A percentile compares a stretch with the other conserved stretches of the same genome.
Conservation (phyloP, 306 rosid genomes). For the Abrus pulchellus region DNA sequence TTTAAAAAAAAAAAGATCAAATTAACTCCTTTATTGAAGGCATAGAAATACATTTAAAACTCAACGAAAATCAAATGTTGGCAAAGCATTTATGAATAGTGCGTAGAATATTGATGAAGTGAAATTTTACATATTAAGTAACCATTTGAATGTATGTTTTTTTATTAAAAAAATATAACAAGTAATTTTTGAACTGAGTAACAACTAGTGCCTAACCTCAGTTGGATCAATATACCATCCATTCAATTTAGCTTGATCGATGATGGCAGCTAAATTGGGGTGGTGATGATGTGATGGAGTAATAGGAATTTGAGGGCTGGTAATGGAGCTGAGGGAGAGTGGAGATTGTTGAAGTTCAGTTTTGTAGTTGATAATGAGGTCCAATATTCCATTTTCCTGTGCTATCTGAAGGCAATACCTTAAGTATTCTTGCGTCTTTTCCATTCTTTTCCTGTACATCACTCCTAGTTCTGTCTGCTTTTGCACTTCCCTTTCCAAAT, state of each 20-base stretch:
- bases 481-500: slow-evolving; percentile 59
- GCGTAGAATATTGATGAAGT: no score
- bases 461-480: slow-evolving; percentile 54
- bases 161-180: no score
- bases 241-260: slow-evolving; percentile 59
- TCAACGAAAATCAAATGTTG: no score
- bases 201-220: slow-evolving; percentile 52
- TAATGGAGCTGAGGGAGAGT: not conserved
- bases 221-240: slow-evolving; percentile 73
- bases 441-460: slow-evolving; percentile 50
- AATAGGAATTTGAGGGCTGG: slow-evolving; percentile 47
- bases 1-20: no score
- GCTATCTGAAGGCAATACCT: slow-evolving; percentile 68
- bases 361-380: slow-evolving; percentile 24
- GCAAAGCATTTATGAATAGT: no score
- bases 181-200: no score
- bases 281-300: slow-evolving; percentile 8
- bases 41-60: no score
- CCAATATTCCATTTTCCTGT: slow-evolving; percentile 73
- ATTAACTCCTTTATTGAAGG: no score
- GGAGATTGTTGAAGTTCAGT: slow-evolving; percentile 37
- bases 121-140: not conserved
- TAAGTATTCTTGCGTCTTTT: slow-evolving; percentile 59
- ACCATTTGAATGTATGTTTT: no score
- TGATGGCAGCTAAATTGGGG: slow-evolving; percentile 49